Base-by-base conservation (phyloP, 441 rosid species). In the Adansonia gregorii region DNA sequence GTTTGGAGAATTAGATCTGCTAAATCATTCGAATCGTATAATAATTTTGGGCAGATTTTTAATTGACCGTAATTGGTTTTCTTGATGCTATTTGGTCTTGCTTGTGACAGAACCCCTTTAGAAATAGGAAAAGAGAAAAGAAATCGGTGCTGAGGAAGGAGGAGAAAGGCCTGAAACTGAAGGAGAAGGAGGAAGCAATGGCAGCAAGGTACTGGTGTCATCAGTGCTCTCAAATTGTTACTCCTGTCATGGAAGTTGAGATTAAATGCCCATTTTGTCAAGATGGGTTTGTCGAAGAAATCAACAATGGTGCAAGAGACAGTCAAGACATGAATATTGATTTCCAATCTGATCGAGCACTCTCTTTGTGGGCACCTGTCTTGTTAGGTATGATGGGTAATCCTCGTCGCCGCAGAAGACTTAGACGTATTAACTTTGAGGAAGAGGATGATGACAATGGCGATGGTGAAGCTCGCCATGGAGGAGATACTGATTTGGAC, bases 381-480 rank as follows among this genome's bases (percentile, higher is more conserved):
- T 87, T 94, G 81, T 91, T 94, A 17, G 94, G 95, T 9, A 91
- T 94, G 97, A 87, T 93, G 93, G 91, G 91, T 6, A 91, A 86
- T 77, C 83, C 89, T 6, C 87, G 80, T 49, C 86, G 90, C 31
- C 84, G 86, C 43, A 82, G 92, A 78, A 85, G 97, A 82, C 69
- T 81, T 14, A 87, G 95, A 76, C 90, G 87, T 56, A 64, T 81
- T 39, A 88, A 79, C 10, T 83, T 82, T 61, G 92, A 86, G 31
- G 95, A 89, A 56, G 92, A 88, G 0, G 87, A 87, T 48, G 83
- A 86, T 61, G 91, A 83, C 15, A 81, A 80, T 71, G 88, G 79
- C 67, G 87, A 72, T 39, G 82, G 65, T 1, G 87, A 79, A 77
- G 69, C 76, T 19, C 81, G 70, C 51, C 87, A 81, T 75, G 88